Conservation (phyloP, 2,329 filamentous ascomycete species). For the Fusarium sp. region DNA sequence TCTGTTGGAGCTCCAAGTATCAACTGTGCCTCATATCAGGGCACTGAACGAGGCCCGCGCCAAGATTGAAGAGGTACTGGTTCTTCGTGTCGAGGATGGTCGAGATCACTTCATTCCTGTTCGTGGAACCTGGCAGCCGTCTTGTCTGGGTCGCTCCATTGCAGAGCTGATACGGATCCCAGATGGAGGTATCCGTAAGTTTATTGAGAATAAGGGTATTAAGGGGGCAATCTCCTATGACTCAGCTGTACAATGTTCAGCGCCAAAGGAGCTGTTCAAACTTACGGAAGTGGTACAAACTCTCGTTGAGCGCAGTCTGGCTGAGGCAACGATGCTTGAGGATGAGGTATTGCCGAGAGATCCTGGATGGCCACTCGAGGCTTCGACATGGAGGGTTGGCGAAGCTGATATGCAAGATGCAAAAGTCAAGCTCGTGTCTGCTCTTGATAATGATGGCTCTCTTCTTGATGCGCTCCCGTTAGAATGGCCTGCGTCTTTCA, state of each 20-base stretch:
- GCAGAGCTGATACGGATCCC: slow-evolving; percentile 89
- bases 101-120: slow-evolving; percentile 92
- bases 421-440: slow-evolving; percentile 63
- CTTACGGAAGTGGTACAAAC: slow-evolving; percentile 82
- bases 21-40: slow-evolving; percentile 70
- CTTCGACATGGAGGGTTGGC: slow-evolving; percentile 50
- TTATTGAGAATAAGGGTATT: slow-evolving; percentile 54
- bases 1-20: slow-evolving; percentile 74
- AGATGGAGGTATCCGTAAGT: slow-evolving; percentile 77
- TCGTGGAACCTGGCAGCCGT: slow-evolving; percentile 80
- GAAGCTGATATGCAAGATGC: slow-evolving; percentile 43
- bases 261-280: slow-evolving; percentile 88
- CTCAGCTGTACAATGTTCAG: slow-evolving; percentile 76
- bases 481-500: slow-evolving; percentile 71
- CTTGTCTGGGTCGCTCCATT: slow-evolving; percentile 86
- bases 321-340: slow-evolving; percentile 72
- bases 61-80: slow-evolving; percentile 84
- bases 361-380: slow-evolving; percentile 70
- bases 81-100: slow-evolving; percentile 84
- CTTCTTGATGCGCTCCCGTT: slow-evolving; percentile 71
- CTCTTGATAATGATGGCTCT: slow-evolving; percentile 76
- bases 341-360: slow-evolving; percentile 63
- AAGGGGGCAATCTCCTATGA: slow-evolving; percentile 65
- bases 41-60: slow-evolving; percentile 75
- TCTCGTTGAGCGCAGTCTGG: slow-evolving; percentile 66